These are phyloP conservation scores for Apiotrichum gracile DNA, from an alignment of 1,284 basidiomycete genomes.

Conservation along the genomic window DNA sequence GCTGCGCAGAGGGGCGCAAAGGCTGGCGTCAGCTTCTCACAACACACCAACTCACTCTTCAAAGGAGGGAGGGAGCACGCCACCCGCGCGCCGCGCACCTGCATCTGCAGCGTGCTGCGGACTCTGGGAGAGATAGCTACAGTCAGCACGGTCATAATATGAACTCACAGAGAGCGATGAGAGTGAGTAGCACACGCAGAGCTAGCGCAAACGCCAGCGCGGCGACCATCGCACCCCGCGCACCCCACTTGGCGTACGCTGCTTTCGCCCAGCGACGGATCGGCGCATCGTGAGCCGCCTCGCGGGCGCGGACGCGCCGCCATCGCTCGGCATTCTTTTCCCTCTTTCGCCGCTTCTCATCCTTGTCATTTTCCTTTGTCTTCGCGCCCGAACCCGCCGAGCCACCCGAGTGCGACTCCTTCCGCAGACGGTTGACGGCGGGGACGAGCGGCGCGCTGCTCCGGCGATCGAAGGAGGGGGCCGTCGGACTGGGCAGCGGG, in stretches of 20 bases:
- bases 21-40: neutral
- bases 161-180: constrained; percentile 10
- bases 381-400: neutral
- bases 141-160: neutral
- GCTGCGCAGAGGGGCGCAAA: constrained; percentile 2
- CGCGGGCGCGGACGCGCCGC: constrained; percentile 17
- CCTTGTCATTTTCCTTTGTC: neutral
- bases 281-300: constrained; percentile 18
- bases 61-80: constrained; percentile 2
- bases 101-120: neutral
- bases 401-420: neutral
- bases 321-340: constrained; percentile 17
- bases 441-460: neutral
- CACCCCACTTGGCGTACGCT: constrained; percentile 1
- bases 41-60: neutral
- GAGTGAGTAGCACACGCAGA: constrained; percentile 8
- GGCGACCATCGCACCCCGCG: neutral
- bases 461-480: neutral
- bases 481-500: neutral
- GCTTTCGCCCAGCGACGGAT: constrained; percentile 11
- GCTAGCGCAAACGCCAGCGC: neutral
- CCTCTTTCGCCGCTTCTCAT: constrained; percentile 8
- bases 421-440: too few species aligned
- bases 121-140: neutral
- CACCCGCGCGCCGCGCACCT: neutral